A percentile compares a stretch with the other conserved stretches of the same genome.
Evolutionary conservation across 1,139 yeast genomes (phyloP).

Genomic region (Candida buenavistaensis): DNA sequence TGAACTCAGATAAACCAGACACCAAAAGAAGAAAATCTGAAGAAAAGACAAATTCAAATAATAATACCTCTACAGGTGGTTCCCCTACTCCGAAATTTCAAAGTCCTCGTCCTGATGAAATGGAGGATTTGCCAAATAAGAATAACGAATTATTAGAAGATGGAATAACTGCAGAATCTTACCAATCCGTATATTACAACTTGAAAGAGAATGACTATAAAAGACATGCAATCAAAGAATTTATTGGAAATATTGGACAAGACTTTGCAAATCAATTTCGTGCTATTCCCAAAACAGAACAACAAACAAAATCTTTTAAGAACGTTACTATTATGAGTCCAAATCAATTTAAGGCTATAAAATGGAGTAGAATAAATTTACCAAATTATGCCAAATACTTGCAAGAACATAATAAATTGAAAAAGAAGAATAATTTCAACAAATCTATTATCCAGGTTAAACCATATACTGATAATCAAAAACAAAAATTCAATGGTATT

Average conservation of each 20-base stretch:
- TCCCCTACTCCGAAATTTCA: constrained; percentile 4
- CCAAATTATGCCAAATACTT: constrained; percentile 37
- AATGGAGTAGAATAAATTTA: constrained; percentile 29
- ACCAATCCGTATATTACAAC: constrained; percentile 52
- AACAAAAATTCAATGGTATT: constrained; percentile 71
- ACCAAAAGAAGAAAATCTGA: constrained; percentile 23
- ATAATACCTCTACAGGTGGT: constrained; percentile 2
- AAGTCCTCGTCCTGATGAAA: constrained; percentile 11
- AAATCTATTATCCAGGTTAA: constrained; percentile 38
- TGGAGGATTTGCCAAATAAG: constrained; percentile 31
- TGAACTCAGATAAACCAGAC: constrained; percentile 26
- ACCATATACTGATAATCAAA: constrained; percentile 53
- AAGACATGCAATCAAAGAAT: constrained; percentile 32
- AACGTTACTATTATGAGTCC: constrained; percentile 25
- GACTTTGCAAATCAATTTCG: constrained; percentile 17
- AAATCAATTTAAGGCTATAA: constrained; percentile 29
- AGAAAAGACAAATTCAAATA: constrained; percentile 12
- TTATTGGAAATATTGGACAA: constrained; percentile 24
- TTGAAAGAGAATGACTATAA: constrained; percentile 50
- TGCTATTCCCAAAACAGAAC: constrained; percentile 15
- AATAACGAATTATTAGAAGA: constrained; percentile 41
- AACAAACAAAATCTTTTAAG: constrained; percentile 11
- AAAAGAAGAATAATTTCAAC: constrained; percentile 23
- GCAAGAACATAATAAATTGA: constrained; percentile 24
- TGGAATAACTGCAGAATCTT: constrained; percentile 47